Evolutionary conservation across 2,329 filamentous ascomycete genomes (phyloP).

Genomic region (Drechmeria coniospora): DNA sequence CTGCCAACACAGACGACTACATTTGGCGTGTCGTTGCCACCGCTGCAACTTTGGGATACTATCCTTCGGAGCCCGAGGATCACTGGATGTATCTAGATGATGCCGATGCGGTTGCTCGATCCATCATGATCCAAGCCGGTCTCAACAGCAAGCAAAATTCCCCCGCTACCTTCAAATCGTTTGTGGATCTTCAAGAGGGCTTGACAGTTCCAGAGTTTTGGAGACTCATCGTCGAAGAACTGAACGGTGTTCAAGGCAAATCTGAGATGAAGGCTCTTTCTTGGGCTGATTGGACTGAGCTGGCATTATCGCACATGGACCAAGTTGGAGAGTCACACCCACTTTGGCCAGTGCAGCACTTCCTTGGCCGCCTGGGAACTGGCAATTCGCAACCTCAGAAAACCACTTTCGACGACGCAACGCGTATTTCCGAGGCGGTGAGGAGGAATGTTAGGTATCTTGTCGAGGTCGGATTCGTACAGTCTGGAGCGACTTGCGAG

Average conservation of each 20-base stretch:
- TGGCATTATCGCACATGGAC: conserved; percentile 3
- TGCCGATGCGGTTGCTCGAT: conserved; percentile 5
- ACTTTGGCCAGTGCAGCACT: conserved; percentile 11
- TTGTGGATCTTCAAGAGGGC: conserved; percentile 4
- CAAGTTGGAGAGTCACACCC: conserved; percentile 7
- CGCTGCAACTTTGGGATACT: conserved; percentile 4
- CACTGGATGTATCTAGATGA: conserved; percentile 8
- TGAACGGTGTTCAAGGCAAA: conserved; percentile 1
- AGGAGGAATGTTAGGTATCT: conserved; percentile 6
- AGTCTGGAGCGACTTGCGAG: too few relatives aligned
- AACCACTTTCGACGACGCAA: conserved; percentile 1
- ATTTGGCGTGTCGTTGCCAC: conserved; percentile 9
- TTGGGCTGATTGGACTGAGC: conserved; percentile 7
- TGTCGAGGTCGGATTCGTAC: conserved; percentile 19
- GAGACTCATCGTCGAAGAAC: conserved; percentile 6
- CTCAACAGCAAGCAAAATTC: not conserved
- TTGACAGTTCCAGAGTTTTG: conserved; percentile 8
- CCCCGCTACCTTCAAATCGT: conserved; percentile 1
- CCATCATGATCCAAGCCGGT: conserved; percentile 3
- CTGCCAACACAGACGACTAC: conserved; percentile 11
- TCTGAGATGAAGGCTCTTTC: not conserved
- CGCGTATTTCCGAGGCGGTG: conserved; percentile 1
- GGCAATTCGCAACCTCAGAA: not conserved
- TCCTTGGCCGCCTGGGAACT: conserved; percentile 6
- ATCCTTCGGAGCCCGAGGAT: conserved; percentile 3